A percentile compares a stretch with the other conserved stretches of the same genome.
These are phyloP conservation scores for Mortierella alpina DNA, from an alignment of 192 early-diverging fungal genomes.

Conservation along the genomic window DNA sequence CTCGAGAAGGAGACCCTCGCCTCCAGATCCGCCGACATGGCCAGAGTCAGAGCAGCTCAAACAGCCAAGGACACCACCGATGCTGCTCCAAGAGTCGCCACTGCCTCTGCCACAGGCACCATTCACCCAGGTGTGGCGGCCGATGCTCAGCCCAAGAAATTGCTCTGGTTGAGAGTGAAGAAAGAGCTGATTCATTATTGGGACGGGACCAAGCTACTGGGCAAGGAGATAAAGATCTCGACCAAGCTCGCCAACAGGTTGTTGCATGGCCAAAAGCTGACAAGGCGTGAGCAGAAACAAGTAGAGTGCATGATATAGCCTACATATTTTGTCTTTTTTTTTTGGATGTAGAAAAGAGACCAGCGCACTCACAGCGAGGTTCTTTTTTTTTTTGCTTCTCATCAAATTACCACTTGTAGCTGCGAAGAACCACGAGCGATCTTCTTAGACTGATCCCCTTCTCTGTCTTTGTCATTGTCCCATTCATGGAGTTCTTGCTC, in stretches of 20 bases:
- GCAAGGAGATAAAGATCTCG: conserved; percentile 89
- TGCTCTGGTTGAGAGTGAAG: conserved; percentile 82
- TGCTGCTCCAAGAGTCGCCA: neutral
- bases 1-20: conserved; percentile 52
- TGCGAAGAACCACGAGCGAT: conserved; percentile 88
- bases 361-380: neutral
- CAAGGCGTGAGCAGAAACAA: conserved; percentile 87
- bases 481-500: conserved; percentile 93
- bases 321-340: conserved; percentile 1
- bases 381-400: neutral
- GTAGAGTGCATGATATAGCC: conserved; percentile 49
- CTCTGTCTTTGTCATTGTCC: conserved; percentile 89
- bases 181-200: conserved; percentile 91
- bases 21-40: conserved; percentile 50
- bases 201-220: conserved; percentile 92
- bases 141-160: conserved; percentile 60
- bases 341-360: neutral
- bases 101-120: too few relatives aligned
- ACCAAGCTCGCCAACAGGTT: conserved; percentile 79
- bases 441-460: conserved; percentile 93
- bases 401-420: conserved; percentile 51
- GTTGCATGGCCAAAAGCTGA: conserved; percentile 79
- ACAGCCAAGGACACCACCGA: conserved; percentile 31
- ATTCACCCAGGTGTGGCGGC: conserved; percentile 14
- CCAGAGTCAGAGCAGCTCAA: conserved; percentile 47